phyloP scores from a whole-genome alignment of 2,329 filamentous ascomycete genomes.

The Cercospora janseana region DNA sequence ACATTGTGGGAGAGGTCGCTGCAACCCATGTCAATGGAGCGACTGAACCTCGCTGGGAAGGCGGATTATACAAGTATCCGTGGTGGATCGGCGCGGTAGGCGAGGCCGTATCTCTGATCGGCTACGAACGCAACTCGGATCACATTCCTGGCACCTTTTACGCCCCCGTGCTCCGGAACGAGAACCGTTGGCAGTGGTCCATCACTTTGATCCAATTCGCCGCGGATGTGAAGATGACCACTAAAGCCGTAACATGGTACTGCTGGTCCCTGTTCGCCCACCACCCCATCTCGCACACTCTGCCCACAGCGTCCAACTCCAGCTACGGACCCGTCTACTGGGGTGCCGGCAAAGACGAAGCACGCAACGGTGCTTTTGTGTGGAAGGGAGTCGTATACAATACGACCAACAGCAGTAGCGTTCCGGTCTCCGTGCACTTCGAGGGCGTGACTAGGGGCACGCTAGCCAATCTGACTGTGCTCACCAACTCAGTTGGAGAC shows the following conservation, averaged over 20 bases:
- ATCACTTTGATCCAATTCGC: conserved; percentile 44
- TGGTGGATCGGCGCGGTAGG: conserved; percentile 57
- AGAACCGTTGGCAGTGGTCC: conserved; percentile 36
- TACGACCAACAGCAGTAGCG: conserved; percentile 39
- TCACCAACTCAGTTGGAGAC: conserved; percentile 40
- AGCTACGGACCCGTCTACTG: conserved; percentile 45
- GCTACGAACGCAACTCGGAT: conserved; percentile 64
- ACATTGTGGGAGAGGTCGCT: conserved; percentile 52
- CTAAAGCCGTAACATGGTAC: conserved; percentile 34
- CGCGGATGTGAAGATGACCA: conserved; percentile 40
- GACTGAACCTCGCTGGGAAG: conserved; percentile 33
- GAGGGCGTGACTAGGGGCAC: conserved; percentile 38
- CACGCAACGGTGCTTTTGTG: conserved; percentile 34
- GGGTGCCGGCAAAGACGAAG: conserved; percentile 44
- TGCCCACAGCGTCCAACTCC: conserved; percentile 40
- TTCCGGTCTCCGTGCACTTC: conserved; percentile 40
- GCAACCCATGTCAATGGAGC: conserved; percentile 49
- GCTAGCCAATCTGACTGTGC: conserved; percentile 42
- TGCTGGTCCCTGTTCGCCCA: conserved; percentile 44
- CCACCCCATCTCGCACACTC: conserved; percentile 47
- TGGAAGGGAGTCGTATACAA: conserved; percentile 53
- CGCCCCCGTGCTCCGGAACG: conserved; percentile 36
- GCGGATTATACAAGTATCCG: conserved; percentile 41
- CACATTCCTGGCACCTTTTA: conserved; percentile 53
- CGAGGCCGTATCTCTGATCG: conserved; percentile 64